Evolutionary conservation across 257 asterid genomes (phyloP), one percentile per base, ranked within the genome.

Genomic region (Solanum appendiculatum): DNA sequence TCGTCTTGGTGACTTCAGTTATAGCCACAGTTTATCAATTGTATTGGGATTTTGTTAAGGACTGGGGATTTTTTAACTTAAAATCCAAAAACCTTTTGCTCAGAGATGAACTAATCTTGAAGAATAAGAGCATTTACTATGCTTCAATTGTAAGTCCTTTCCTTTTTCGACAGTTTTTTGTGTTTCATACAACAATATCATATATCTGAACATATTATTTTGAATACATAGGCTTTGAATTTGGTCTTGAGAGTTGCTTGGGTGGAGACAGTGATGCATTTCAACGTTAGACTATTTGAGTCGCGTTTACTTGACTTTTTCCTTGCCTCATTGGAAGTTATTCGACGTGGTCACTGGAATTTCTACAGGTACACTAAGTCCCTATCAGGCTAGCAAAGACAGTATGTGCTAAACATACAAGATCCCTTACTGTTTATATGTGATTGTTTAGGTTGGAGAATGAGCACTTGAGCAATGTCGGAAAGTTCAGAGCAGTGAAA

Each of bases 261-360:
- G 99, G 92, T 96, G 72, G 98, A 96, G 91, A 92, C 95, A 0
- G 93, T 97, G 36, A 92, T 94, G 96, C 87, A 87, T 80, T 95
- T 93, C 92, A 93, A 90, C 8, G 54, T 88, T 20, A 91, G 98
- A 88, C 23, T 84, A 86, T 89, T 96, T 14, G 96, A 97, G 91
- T 92, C 93, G 0, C 92, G 94, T 21, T 83, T 97, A 93, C 92
- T 97, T 36, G 98, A 94, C 29, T 97, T 97, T 83, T 58, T 87
- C 63, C 92, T 97, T 48, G 99, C 99, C 82, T 97, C 99, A 0
- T 70, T 97, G 54, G 99, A 97, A 92, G 95, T 97, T 86, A 91
- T 97, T 23, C 94, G 99, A 9, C 99, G 99, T 20, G 99, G 99
- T 31, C 99, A 97, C 77, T 97, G 99, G 99, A 97, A 97, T 92